These are phyloP conservation scores for Aspergillus cejpii DNA, from an alignment of 2,329 filamentous ascomycete species.

Conservation along the genomic window DNA sequence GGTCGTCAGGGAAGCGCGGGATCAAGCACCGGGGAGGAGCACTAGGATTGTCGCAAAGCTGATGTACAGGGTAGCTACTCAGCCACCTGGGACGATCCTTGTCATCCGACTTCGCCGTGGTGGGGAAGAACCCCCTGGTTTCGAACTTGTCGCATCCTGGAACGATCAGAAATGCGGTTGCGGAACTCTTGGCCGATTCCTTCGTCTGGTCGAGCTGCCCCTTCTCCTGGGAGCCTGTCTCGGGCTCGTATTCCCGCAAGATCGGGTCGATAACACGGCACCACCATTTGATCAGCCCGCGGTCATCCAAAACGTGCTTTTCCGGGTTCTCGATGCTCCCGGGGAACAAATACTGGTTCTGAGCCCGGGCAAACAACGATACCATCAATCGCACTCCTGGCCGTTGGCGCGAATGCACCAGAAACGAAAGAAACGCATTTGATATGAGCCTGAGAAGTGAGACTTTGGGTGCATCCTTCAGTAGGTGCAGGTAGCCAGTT, in stretches of 20 bases:
- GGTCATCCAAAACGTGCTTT: constrained; percentile 89
- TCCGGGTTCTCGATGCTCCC: constrained; percentile 75
- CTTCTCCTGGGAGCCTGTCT: constrained; percentile 35
- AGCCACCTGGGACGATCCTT: constrained; percentile 41
- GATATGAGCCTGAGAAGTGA: constrained; percentile 65
- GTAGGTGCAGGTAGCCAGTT: constrained; percentile 71
- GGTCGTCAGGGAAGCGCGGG: constrained; percentile 88
- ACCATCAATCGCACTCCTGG: constrained; percentile 64
- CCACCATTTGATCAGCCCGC: constrained; percentile 92
- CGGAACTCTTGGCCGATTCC: constrained; percentile 33
- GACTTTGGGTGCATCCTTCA: constrained; percentile 55
- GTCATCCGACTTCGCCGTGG: constrained; percentile 37
- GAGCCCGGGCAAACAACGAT: constrained; percentile 85
- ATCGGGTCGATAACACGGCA: constrained; percentile 77
- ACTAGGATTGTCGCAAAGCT: constrained; percentile 61
- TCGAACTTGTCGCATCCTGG: constrained; percentile 81
- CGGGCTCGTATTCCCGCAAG: constrained; percentile 44
- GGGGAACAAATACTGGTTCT: constrained; percentile 91
- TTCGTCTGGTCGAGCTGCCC: constrained; percentile 23
- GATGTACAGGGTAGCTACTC: constrained; percentile 64
- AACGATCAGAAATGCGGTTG: constrained; percentile 77
- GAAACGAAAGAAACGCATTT: constrained; percentile 66
- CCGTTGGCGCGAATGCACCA: constrained; percentile 62
- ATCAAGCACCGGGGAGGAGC: constrained; percentile 78
- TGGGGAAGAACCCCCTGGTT: constrained; percentile 69